Evolutionary conservation across 495 filamentous ascomycete species (phyloP), one percentile per base, ranked within the genome.

Genomic region (Parmelia sp.): DNA sequence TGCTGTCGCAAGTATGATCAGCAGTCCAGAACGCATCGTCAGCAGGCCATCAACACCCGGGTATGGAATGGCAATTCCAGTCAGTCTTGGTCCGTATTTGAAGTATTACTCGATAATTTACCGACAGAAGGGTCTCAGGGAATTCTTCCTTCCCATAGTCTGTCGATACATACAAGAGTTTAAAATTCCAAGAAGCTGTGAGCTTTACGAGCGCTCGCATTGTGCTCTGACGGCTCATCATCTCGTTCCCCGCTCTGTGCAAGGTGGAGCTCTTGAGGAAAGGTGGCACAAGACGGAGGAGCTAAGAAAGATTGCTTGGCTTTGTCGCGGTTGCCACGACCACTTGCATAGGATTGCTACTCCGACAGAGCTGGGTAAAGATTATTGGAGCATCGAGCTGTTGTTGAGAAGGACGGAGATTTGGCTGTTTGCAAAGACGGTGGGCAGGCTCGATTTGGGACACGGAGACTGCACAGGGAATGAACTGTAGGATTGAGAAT

Each of bases 351-450:
- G 42, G 1, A 53, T 31, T 4, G 19, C 17, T 2, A 33, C 6
- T 23, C 49, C 9, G 17, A 4, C 14, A 2, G 6, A 31, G 6
- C 19, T 56, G 33, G 61, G 23, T 5, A 40, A 44, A 25, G 42
- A 63, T 27, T 63, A 63, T 25, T 21, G 9, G 25, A 57, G 51
- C 1, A 49, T 63, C 14, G 27, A 57, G 21, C 33, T 56, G 2
- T 55, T 63, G 23, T n/a, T 56, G 17, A 56, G 36, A 33, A 63
- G 61, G 37, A 40, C 29, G 39, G 61, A 63, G 19, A 42, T 56
- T 9, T 21, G 36, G 36, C 25, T 44, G 0, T 44, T 27, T 51
- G 35, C 36, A 23, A 44, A 33, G 31, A 57, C 15, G 0, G 14
- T 63, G 4, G 25, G 61, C 4, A 44, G n/a, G 25, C 7, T 57